Evolutionary conservation across 352 stramenopile genomes (phyloP).

Genomic region (Globisporangium nodosum): DNA sequence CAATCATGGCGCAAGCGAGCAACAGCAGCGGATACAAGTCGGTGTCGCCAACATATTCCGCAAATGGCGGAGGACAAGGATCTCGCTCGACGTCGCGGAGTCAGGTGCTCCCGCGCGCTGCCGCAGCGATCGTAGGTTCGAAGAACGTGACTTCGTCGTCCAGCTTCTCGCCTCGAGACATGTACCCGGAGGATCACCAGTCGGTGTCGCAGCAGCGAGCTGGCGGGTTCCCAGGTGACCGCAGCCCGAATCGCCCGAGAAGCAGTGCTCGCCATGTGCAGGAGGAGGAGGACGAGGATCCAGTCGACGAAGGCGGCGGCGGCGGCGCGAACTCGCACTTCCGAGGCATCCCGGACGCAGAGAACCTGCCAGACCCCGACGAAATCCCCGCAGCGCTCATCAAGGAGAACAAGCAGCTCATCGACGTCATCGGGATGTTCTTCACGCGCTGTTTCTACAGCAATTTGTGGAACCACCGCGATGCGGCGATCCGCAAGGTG

Average conservation of each 20-base stretch:
- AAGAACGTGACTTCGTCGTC: constrained; percentile 27
- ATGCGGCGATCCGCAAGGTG: constrained; percentile 81
- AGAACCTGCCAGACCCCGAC: constrained; percentile 67
- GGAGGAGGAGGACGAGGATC: constrained; percentile 19
- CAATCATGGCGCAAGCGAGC: constrained; percentile 26
- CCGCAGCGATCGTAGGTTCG: constrained; percentile 22
- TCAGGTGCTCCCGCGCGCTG: constrained; percentile 41
- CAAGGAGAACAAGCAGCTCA: constrained; percentile 77
- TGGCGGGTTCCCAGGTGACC: constrained; percentile 4
- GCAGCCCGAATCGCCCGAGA: constrained; percentile 14
- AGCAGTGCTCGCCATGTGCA: constrained; percentile 5
- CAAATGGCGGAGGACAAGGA: not conserved
- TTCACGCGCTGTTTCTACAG: constrained; percentile 82
- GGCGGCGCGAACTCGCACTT: constrained; percentile 42
- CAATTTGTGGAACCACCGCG: constrained; percentile 84
- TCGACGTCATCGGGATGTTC: constrained; percentile 67
- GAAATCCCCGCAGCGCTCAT: constrained; percentile 53
- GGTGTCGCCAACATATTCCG: constrained; percentile 2
- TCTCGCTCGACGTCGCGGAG: constrained; percentile 18
- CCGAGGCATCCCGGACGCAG: constrained; percentile 55
- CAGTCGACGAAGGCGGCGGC: constrained; percentile 7
- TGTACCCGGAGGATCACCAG: constrained; percentile 48
- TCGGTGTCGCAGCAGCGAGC: constrained; percentile 8
- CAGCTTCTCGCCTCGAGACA: constrained; percentile 56
- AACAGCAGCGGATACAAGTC: constrained; percentile 1